These are phyloP conservation scores for Guadua angustifolia DNA, from an alignment of 176 grass and related monocot genomes.

Conservation along the genomic window DNA sequence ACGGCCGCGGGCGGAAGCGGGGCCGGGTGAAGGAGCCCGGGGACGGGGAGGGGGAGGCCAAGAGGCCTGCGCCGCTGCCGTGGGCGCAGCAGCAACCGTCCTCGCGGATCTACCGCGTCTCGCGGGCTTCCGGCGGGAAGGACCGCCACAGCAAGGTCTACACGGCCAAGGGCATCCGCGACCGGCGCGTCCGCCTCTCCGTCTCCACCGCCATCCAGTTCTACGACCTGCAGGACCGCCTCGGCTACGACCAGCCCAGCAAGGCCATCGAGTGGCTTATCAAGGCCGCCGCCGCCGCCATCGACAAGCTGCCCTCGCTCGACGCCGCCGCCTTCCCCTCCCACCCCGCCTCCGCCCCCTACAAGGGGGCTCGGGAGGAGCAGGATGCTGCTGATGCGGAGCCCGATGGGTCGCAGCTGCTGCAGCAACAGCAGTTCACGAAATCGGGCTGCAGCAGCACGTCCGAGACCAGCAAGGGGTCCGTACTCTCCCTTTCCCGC, in stretches of 20 bases:
- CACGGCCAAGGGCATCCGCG: constrained; percentile 84
- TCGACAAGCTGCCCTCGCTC: constrained; percentile 71
- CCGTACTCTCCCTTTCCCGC: constrained; percentile 79
- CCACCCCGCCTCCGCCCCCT: constrained; percentile 34
- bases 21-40: not conserved
- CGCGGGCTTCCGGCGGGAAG: constrained; percentile 65
- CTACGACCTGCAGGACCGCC: constrained; percentile 87
- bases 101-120: constrained; percentile 84
- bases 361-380: not conserved
- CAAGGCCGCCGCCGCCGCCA: constrained; percentile 66
- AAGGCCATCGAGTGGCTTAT: constrained; percentile 97
- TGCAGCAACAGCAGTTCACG: constrained; percentile 56
- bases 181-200: constrained; percentile 79
- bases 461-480: constrained; percentile 90
- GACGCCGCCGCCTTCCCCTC: constrained; percentile 48
- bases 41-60: constrained; percentile 15
- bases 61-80: constrained; percentile 35
- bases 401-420: not conserved
- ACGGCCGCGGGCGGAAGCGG: constrained; percentile 30
- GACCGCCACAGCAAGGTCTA: constrained; percentile 97
- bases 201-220: constrained; percentile 92
- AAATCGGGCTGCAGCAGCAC: constrained; percentile 81
- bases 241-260: constrained; percentile 83
- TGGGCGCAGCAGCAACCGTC: constrained; percentile 48
- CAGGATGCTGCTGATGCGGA: not conserved